Conservation (phyloP, 2,329 filamentous ascomycete genomes). For the Hypocrella siamensis region DNA sequence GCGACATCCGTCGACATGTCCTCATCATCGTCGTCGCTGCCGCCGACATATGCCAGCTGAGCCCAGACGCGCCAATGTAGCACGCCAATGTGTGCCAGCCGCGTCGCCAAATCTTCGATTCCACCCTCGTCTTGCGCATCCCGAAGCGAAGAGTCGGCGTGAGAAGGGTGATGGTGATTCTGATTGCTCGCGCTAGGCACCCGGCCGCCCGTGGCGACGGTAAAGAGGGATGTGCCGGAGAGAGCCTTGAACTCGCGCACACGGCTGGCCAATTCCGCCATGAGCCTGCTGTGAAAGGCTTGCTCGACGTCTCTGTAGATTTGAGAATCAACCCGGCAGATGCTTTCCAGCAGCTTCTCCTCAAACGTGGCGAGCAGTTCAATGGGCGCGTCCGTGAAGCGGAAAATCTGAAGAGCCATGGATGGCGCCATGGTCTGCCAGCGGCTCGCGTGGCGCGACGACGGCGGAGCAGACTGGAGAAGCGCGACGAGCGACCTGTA, state of each 20-base stretch:
- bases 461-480: slow-evolving; percentile 32
- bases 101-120: slow-evolving; percentile 54
- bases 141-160: slow-evolving; percentile 18
- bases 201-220: slow-evolving; percentile 36
- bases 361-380: slow-evolving; percentile 33
- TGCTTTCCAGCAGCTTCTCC: slow-evolving; percentile 27
- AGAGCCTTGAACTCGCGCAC: slow-evolving; percentile 37
- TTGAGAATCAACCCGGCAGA: slow-evolving; percentile 25
- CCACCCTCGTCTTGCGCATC: slow-evolving; percentile 35
- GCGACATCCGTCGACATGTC: too few relatives aligned
- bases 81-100: slow-evolving; percentile 68
- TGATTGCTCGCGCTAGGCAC: slow-evolving; percentile 21
- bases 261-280: slow-evolving; percentile 29
- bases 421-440: slow-evolving; percentile 38
- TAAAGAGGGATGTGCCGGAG: slow-evolving; percentile 37
- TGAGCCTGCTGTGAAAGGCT: slow-evolving; percentile 30
- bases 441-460: slow-evolving; percentile 24
- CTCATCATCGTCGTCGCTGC: slow-evolving; percentile 21
- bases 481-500: slow-evolving; percentile 38
- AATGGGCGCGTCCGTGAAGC: slow-evolving; percentile 34
- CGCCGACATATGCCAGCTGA: slow-evolving; percentile 49
- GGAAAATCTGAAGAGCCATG: slow-evolving; percentile 42
- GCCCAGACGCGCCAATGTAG: slow-evolving; percentile 87
- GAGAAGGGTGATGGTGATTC: too few relatives aligned
- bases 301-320: slow-evolving; percentile 33